Conservation (phyloP, 805 yeast genomes). For the Candida bentonensis region DNA sequence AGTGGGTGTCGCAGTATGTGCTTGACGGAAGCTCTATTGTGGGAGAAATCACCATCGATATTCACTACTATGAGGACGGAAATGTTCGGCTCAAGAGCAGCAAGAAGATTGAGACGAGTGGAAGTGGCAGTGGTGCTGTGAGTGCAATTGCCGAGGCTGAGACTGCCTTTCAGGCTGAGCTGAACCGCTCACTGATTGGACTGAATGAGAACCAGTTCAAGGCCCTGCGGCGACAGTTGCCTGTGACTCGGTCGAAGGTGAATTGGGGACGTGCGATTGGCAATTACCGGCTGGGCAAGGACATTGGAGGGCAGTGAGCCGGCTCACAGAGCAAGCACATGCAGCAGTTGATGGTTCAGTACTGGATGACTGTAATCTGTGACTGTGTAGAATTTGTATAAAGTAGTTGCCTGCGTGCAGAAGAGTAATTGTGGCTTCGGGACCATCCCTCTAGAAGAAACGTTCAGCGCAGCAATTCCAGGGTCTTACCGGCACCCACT, state of each 20-base stretch:
- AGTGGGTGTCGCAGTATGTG: constrained; percentile 62
- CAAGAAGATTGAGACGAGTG: constrained; percentile 15
- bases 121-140: constrained; percentile 9
- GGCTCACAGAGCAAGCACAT: too few species aligned
- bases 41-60: constrained; percentile 53
- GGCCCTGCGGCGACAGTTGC: constrained; percentile 75
- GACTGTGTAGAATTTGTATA: too few species aligned
- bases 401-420: too few species aligned
- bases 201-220: constrained; percentile 76
- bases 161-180: constrained; percentile 39
- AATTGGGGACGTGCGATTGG: constrained; percentile 95
- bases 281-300: constrained; percentile 61
- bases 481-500: too few species aligned
- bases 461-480: too few species aligned
- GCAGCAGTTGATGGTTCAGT: too few species aligned
- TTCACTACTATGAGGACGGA: constrained; percentile 94
- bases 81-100: constrained; percentile 62
- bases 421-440: too few species aligned
- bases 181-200: constrained; percentile 49
- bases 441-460: too few species aligned
- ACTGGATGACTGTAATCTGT: too few species aligned
- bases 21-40: constrained; percentile 24
- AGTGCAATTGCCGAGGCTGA: constrained; percentile 44
- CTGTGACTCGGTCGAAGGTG: constrained; percentile 80
- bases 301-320: background rate